Evolutionary conservation across 352 stramenopile species (phyloP).

Genomic region (Pythium dissotocum): DNA sequence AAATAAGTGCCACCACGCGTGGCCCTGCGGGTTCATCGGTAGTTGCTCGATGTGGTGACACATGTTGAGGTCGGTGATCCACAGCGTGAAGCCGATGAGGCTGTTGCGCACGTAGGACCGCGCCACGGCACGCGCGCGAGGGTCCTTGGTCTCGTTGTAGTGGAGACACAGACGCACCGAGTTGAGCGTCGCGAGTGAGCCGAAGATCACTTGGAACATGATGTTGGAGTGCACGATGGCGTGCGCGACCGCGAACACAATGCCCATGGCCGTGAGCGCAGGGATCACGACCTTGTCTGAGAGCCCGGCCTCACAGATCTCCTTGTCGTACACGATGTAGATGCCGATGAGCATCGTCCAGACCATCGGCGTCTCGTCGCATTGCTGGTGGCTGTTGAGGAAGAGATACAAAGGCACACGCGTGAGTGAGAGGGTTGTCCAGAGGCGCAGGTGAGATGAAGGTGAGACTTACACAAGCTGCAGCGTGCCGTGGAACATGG

Average conservation of each 20-base stretch:
- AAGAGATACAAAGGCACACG: not conserved
- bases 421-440: not conserved
- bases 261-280: slow-evolving; percentile 46
- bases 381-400: slow-evolving; percentile 53
- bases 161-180: slow-evolving; percentile 47
- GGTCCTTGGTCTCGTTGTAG: slow-evolving; percentile 53
- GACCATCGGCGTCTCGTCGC: slow-evolving; percentile 82
- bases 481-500: slow-evolving; percentile 86
- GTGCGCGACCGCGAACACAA: slow-evolving; percentile 63
- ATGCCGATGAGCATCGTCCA: slow-evolving; percentile 75
- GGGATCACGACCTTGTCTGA: slow-evolving; percentile 40
- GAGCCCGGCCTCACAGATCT: slow-evolving; percentile 49
- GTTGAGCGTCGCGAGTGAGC: slow-evolving; percentile 46
- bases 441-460: no score
- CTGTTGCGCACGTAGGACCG: slow-evolving; percentile 56
- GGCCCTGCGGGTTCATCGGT: slow-evolving; percentile 68
- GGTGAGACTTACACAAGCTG: slow-evolving; percentile 50
- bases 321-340: slow-evolving; percentile 79
- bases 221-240: slow-evolving; percentile 73
- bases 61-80: slow-evolving; percentile 77
- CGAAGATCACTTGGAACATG: slow-evolving; percentile 73
- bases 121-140: slow-evolving; percentile 48
- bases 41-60: slow-evolving; percentile 52
- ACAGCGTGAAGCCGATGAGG: slow-evolving; percentile 64
- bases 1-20: slow-evolving; percentile 84